Base-by-base conservation (phyloP, 495 filamentous ascomycete genomes). In the Neurospora tetraspora region DNA sequence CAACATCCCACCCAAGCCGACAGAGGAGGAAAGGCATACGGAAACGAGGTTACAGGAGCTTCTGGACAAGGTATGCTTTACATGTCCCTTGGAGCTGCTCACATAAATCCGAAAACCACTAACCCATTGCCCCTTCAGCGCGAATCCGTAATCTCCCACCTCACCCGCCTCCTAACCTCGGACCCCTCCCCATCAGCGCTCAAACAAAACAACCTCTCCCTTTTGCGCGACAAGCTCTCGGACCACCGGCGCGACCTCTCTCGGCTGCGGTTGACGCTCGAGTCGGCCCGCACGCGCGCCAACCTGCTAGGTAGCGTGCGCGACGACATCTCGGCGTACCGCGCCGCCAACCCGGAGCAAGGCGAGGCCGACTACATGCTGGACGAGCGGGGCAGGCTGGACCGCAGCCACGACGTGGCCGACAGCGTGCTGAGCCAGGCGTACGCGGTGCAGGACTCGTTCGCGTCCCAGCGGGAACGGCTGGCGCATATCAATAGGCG, bases 341-440 rank as follows among this genome's bases (percentile, higher is more conserved):
- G 91, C 39, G 88, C 91, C 31, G 88, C 87, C 36, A 94, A 96
- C 81, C 92, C 93, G 9, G 91, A 88, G 71, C 88, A 86, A 7
- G 92, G 90, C 43, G 96, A 98, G 82, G 92, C 93, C 23, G 95
- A 98, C 53, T 98, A 97, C 84, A 97, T 99, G 94, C 88, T 98
- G 23, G 92, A 93, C 76, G 96, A 99, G 88, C 88, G 96, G 37
- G 81, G 84, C 69, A 86, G 90, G 72, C 88, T 99, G 77, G 96
- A 99, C 75, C 88, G 91, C 77, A 94, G 92, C 77, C 91, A 98
- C 78, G 91, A 89, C 70, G 87, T 96, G 81, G 92, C 92, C 45
- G 96, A 99, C 78, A 91, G 89, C 71, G 94, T 99, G 53, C 84
- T 99, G 73, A 95, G 92, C 81, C 96, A 98, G 86, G 96, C 96